A percentile compares a stretch with the other conserved stretches of the same genome.
These are phyloP conservation scores for Taiozyma onychis DNA, from an alignment of 1,139 yeast species.

Conservation along the genomic window DNA sequence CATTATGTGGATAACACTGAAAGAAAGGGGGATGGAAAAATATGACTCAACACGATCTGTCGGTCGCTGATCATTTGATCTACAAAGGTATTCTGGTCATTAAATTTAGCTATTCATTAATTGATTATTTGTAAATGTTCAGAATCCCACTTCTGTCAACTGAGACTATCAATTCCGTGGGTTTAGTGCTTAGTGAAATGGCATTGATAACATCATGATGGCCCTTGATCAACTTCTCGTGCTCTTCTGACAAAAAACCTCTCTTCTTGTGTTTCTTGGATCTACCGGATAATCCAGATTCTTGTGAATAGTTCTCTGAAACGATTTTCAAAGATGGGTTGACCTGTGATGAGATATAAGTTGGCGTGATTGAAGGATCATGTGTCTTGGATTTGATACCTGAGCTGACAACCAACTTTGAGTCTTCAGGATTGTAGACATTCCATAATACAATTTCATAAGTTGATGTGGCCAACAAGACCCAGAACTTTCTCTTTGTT, in stretches of 20 bases:
- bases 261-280: slow-evolving; percentile 18
- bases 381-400: slow-evolving; percentile 3
- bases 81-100: not conserved
- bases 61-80: not conserved
- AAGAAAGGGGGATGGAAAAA: no score
- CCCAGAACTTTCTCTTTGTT: slow-evolving; percentile 20
- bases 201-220: slow-evolving; percentile 49
- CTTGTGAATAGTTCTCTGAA: slow-evolving; percentile 25
- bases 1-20: no score
- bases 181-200: slow-evolving; percentile 40
- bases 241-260: slow-evolving; percentile 32
- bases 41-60: no score
- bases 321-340: slow-evolving; percentile 31
- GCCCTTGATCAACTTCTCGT: slow-evolving; percentile 30
- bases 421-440: slow-evolving; percentile 32
- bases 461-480: slow-evolving; percentile 33
- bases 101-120: not conserved
- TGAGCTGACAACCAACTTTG: slow-evolving; percentile 33
- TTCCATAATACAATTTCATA: slow-evolving; percentile 45
- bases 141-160: slow-evolving; percentile 61
- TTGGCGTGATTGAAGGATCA: slow-evolving; percentile 13
- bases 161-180: slow-evolving; percentile 56
- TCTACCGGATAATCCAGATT: slow-evolving; percentile 11
- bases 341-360: slow-evolving; percentile 31
- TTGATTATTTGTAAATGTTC: slow-evolving; percentile 43